Conservation (phyloP, 2,329 filamentous ascomycete species). For the Claviceps sp. region DNA sequence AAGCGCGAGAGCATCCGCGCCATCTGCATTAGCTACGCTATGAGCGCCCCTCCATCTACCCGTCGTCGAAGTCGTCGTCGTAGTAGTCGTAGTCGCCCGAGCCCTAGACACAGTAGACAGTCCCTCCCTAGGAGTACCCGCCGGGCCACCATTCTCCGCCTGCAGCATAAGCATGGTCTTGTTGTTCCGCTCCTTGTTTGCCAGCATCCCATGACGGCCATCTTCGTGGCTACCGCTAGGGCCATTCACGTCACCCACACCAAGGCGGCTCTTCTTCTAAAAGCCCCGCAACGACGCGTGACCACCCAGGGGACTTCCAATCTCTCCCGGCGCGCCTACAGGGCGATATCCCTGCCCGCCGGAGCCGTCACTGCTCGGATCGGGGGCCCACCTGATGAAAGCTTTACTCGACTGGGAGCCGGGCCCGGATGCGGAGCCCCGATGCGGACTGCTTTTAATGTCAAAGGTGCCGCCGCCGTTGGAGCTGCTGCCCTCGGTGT, state of each 20-base stretch:
- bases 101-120: too few species aligned
- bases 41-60: neutral
- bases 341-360: conserved; percentile 27
- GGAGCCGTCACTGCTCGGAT: conserved; percentile 21
- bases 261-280: conserved; percentile 14
- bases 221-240: neutral
- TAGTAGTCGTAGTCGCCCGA: too few species aligned
- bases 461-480: conserved; percentile 90
- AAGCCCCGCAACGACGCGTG: conserved; percentile 23
- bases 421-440: conserved; percentile 35
- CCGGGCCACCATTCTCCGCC: neutral
- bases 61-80: neutral
- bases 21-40: neutral
- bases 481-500: conserved; percentile 72
- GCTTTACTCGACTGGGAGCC: conserved; percentile 19
- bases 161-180: neutral
- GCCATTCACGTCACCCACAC: conserved; percentile 1
- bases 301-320: conserved; percentile 50
- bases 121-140: neutral
- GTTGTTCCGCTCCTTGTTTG: neutral
- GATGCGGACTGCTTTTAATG: conserved; percentile 38
- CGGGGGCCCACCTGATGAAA: neutral
- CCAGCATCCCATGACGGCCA: neutral
- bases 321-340: conserved; percentile 50
- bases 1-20: neutral